Percentiles rank a stretch among this genome's conserved stretches.
phyloP scores from a whole-genome alignment of 495 filamentous ascomycete genomes.

The Staphylotrichum longicolle region DNA sequence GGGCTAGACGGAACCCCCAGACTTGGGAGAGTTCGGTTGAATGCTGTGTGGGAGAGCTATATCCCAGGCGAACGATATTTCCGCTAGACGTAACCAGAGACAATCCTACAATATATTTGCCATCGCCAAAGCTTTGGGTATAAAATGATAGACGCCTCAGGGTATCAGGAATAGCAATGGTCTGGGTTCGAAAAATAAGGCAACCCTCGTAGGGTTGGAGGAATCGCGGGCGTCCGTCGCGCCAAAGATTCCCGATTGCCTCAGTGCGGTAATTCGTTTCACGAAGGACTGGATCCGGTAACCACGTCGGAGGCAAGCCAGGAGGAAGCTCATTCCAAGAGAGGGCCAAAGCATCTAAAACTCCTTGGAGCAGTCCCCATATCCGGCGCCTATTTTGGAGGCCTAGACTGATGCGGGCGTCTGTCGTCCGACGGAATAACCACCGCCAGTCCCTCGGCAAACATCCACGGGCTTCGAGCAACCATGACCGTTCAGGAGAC shows the following conservation, averaged over 20 bases:
- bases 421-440: not conserved
- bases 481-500: not conserved
- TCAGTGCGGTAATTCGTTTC: no score
- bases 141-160: not conserved
- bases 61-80: constrained; percentile 4
- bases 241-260: no score
- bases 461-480: not conserved
- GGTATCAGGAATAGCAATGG: not conserved
- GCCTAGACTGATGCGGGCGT: not conserved
- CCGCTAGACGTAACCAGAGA: not conserved
- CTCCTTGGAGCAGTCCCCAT: not conserved
- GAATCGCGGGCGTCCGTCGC: no score
- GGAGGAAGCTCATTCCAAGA: not conserved
- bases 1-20: not conserved
- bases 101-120: not conserved
- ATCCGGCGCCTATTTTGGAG: constrained; percentile 1
- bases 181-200: not conserved
- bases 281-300: no score
- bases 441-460: not conserved
- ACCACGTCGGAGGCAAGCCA: not conserved
- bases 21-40: not conserved
- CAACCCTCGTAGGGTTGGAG: not conserved
- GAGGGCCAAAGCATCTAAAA: not conserved
- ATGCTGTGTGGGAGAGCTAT: not conserved
- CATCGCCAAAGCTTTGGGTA: not conserved